A percentile compares a stretch with the other conserved stretches of the same genome.
Conservation (phyloP, 768 basidiomycete genomes). For the Sarcodon sp. region DNA sequence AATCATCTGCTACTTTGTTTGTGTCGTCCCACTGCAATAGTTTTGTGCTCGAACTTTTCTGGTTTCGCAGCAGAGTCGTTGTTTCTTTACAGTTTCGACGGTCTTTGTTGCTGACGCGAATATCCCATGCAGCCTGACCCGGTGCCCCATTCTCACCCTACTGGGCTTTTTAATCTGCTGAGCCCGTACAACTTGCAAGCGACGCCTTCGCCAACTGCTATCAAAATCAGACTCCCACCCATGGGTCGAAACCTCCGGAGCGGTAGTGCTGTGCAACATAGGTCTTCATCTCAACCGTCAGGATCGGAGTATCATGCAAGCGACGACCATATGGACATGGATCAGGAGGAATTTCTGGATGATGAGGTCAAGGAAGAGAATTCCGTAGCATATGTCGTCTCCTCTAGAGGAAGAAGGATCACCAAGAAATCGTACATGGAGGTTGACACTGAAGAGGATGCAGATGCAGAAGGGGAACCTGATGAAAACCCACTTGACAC, state of each 20-base stretch:
- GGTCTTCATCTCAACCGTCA: conserved; percentile 9
- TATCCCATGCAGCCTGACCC: too few species aligned
- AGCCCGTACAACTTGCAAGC: not conserved
- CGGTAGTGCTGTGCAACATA: not conserved
- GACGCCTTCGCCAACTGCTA: not conserved
- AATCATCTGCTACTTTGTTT: too few species aligned
- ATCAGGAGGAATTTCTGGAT: conserved; percentile 8
- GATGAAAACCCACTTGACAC: conserved; percentile 4
- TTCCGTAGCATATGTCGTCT: conserved; percentile 5
- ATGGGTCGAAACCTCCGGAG: conserved; percentile 14
- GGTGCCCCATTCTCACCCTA: too few species aligned
- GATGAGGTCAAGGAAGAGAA: conserved; percentile 7
- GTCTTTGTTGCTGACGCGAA: too few species aligned
- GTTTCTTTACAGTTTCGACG: too few species aligned
- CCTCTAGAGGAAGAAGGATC: conserved; percentile 15
- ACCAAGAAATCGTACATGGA: conserved; percentile 16
- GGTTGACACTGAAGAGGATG: conserved; percentile 10
- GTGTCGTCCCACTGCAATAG: too few species aligned
- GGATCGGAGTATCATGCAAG: conserved; percentile 23
- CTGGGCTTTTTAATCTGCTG: too few species aligned
- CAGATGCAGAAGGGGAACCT: conserved; percentile 7
- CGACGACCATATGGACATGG: conserved; percentile 18
- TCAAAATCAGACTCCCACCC: conserved; percentile 10
- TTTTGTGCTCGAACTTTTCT: too few species aligned
- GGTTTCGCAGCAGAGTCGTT: too few species aligned